Percentiles rank a stretch among this genome's conserved stretches.
Conservation (phyloP, 352 stramenopile species). For the Thraustochytrium striatum region DNA sequence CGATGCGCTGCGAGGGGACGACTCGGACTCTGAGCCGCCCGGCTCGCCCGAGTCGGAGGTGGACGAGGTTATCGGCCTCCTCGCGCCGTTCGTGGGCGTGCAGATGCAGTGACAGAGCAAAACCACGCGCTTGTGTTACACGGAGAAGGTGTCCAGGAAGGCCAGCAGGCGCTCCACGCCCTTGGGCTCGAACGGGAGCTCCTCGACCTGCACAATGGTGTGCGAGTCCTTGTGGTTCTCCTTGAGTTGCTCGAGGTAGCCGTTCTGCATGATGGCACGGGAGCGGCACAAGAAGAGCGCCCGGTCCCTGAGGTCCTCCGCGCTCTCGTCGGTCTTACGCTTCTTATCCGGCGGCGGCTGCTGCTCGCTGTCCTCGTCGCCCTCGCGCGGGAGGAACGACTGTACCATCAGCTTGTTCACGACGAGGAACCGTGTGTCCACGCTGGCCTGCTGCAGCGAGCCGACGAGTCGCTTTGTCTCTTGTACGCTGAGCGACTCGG, state of each 20-base stretch:
- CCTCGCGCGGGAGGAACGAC: not conserved
- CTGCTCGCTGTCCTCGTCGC: not conserved
- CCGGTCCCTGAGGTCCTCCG: not conserved
- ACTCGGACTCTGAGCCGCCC: no score
- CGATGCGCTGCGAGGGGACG: no score
- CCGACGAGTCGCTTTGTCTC: constrained; percentile 15
- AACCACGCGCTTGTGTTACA: no score
- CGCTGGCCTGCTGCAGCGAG: not conserved
- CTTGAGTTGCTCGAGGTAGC: not conserved
- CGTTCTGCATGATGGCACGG: not conserved
- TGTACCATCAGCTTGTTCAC: constrained; percentile 43
- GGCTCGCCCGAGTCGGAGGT: no score
- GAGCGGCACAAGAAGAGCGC: not conserved
- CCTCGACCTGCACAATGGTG: not conserved
- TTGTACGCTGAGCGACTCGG: constrained; percentile 20
- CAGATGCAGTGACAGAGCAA: no score
- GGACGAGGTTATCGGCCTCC: no score
- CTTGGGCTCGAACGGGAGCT: constrained; percentile 1
- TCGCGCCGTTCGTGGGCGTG: no score
- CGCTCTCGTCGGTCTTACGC: not conserved
- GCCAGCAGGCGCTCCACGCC: not conserved
- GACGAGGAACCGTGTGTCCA: constrained; percentile 23
- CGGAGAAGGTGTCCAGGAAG: constrained; percentile 29
- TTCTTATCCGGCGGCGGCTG: not conserved
- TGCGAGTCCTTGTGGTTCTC: not conserved